Base-by-base conservation (phyloP, 352 stramenopile species). In the Detonula confervacea region DNA sequence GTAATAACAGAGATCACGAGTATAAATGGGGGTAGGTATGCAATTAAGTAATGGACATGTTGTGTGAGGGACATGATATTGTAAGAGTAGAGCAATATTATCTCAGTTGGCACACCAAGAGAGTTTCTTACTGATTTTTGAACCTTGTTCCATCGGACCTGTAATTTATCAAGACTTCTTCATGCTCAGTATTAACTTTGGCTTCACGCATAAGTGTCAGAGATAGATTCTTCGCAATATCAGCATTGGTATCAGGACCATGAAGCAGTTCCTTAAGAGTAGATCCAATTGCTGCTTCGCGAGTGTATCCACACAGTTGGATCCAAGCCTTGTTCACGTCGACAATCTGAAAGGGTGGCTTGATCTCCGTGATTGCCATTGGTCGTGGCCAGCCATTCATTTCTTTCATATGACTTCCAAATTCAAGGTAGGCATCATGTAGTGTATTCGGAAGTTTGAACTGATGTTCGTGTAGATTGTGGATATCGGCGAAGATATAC, bases 151-250 rank as follows among this genome's bases (percentile, higher is more conserved):
- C 78, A 55, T 78, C 62, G 49, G 87, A 89, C n/a, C 61, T 88
- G 59, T 92, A 92, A 71, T 92, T 92, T 1, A 75, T 84, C 11
- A 92, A 55, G 0, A 88, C 33, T 71, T 77, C 73, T 30, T 80
- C 82, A 18, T 68, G 73, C 46, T 92, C 86, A 24, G 86, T 63
- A n/a, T 39, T 66, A 18, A 29, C 16, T 44, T 39, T 49, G 52
- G 65, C 68, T 51, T 51, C 8, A 35, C 74, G 35, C 47, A 89
- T 51, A 18, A 92, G 30, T 46, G 77, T 49, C 9, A 42, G 18
- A 49, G 87, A 66, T 2, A 92, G 44, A 20, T 56, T 69, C 18
- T 79, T 89, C 0, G 77, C 74, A 27, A 72, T 69, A 18, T 22
- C 22, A 11, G 33, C 27, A 68, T 92, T 67, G 4, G 86, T 92